These are phyloP conservation scores for Thozetella sp. DNA, from an alignment of 495 filamentous ascomycete species.

Conservation along the genomic window DNA sequence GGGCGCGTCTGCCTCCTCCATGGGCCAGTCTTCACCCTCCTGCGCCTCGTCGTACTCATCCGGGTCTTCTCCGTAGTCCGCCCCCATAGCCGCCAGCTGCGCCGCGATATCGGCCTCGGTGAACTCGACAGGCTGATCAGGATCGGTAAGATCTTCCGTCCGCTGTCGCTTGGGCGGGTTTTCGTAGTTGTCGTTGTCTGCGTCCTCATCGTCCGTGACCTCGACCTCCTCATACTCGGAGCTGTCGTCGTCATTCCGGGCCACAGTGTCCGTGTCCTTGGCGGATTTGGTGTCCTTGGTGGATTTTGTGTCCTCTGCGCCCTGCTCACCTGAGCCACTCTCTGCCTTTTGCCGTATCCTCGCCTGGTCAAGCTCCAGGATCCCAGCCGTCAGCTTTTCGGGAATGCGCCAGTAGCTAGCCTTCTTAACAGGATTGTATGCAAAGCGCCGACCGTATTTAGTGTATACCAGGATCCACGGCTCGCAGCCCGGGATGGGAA, in stretches of 20 bases:
- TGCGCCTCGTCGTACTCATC: constrained; percentile 73
- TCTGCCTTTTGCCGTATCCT: constrained; percentile 53
- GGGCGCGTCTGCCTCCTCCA: constrained; percentile 66
- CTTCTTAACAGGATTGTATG: constrained; percentile 79
- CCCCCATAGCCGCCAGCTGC: constrained; percentile 85
- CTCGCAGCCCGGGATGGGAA: constrained; percentile 74
- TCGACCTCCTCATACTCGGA: constrained; percentile 88
- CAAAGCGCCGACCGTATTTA: constrained; percentile 84
- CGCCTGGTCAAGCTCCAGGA: constrained; percentile 69
- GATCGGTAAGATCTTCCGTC: constrained; percentile 54
- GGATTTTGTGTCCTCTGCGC: constrained; percentile 10
- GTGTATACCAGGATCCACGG: constrained; percentile 96
- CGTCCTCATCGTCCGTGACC: constrained; percentile 70
- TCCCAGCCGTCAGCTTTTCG: constrained; percentile 76
- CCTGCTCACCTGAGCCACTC: constrained; percentile 7
- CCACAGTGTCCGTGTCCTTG: constrained; percentile 6
- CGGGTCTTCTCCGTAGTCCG: constrained; percentile 65
- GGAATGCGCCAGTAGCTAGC: constrained; percentile 94
- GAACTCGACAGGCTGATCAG: constrained; percentile 74
- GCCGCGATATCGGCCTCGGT: constrained; percentile 94
- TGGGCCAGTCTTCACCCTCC: constrained; percentile 67
- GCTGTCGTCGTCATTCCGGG: constrained; percentile 36
- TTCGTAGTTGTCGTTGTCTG: constrained; percentile 37
- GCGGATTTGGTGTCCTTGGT: not conserved
- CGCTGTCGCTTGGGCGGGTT: constrained; percentile 66